Percentiles rank a stretch among this genome's conserved stretches.
phyloP scores from a whole-genome alignment of 495 filamentous ascomycete genomes.

The Penicillium flavigenum region DNA sequence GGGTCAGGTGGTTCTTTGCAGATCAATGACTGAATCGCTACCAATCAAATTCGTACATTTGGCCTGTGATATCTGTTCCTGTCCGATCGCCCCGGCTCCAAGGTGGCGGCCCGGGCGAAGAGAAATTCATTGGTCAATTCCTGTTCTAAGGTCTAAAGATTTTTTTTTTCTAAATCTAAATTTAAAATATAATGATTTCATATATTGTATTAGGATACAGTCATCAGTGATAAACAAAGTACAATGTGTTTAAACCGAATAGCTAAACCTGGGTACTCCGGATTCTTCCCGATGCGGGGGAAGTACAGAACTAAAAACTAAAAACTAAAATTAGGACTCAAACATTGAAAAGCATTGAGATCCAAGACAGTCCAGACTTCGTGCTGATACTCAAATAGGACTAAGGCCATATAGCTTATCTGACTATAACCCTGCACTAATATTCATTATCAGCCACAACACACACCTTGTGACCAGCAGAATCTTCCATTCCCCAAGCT shows the following conservation, averaged over 20 bases:
- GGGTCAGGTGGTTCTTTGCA: constrained; percentile 8
- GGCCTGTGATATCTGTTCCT: constrained; percentile 2
- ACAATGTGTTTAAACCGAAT: no score
- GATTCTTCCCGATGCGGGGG: background rate
- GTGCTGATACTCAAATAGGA: background rate
- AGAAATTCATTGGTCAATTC: constrained; percentile 9
- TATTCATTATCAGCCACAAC: background rate
- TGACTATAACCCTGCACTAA: background rate
- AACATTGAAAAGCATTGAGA: background rate
- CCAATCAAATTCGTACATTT: background rate
- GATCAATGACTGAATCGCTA: background rate
- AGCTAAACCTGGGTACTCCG: background rate
- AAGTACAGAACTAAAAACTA: background rate
- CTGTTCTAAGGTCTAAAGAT: background rate
- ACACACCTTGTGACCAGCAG: constrained; percentile 9
- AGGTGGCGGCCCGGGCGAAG: background rate
- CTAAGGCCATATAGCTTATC: constrained; percentile 4
- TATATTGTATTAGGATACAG: background rate
- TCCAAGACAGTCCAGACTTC: background rate
- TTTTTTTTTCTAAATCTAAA: background rate
- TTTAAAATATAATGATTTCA: background rate
- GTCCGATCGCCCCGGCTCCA: constrained; percentile 8
- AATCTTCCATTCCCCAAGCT: constrained; percentile 11
- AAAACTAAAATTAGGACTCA: constrained; percentile 1
- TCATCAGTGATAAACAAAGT: background rate